Base-by-base conservation (phyloP, 73 alveolate genomes). In the Paramecium primaurelia region DNA sequence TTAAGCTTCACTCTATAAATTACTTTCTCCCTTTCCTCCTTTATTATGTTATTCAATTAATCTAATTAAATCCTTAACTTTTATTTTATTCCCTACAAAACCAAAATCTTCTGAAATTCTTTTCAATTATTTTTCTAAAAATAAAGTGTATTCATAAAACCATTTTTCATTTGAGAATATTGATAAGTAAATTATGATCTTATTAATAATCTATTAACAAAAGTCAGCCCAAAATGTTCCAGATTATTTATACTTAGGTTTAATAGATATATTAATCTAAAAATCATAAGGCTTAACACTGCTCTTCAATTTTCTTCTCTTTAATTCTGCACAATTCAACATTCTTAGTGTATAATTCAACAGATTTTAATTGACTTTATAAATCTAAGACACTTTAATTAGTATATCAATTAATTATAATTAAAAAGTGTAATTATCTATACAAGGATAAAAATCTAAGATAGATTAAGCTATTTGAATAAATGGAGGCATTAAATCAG, bases 241-340 rank as follows among this genome's bases (percentile, higher is more conserved):
- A 18, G 90, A 77, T 40, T 77, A 42, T 45, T 38, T 77, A 18
- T 77, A 38, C 20, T 77, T 77, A 1, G 71, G 71, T 45, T 77
- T 77, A n/a, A 77, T 80, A 9, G 36, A 38, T 9, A 45, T 45
- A 32, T 44, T 44, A 14, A 80, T 80, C n/a, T 45, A 59, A 80
- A 44, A 80, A 80, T 80, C 75, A 45, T 80, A 80, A n/a, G 91
- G 91, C 45, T 49, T 80, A 3, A 80, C 75, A 80, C 77, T 44
- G 6, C 64, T 80, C 34, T 80, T 80, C 34, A 80, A 25, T 20
- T 80, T 80, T 22, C 91, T 80, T 25, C 77, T 80, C 49, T 80
- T 80, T 14, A 80, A 49, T 20, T 80, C 77, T 18, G 91, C 77
- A 12, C 91, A 80, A 80, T 49, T 80, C 9, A 80, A 26, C 73